Percentiles rank a stretch among this genome's conserved stretches.
phyloP scores from a whole-genome alignment of 768 basidiomycete genomes.

The Inosperma sp. region DNA sequence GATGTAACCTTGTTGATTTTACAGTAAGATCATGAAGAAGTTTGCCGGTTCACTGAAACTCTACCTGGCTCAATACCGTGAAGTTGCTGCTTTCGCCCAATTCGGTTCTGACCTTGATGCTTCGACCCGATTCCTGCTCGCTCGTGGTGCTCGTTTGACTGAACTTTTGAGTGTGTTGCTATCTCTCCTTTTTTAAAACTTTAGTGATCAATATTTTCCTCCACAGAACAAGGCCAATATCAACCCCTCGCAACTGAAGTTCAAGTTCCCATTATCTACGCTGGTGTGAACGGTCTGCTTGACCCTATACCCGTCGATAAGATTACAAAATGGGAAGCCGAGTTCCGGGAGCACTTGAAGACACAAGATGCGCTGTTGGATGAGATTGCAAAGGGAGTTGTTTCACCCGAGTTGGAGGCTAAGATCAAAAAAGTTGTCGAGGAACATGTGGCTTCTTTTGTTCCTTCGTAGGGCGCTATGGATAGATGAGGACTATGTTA shows the following conservation, averaged over 20 bases:
- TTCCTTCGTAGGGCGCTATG: constrained; percentile 43
- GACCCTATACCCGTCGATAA: constrained; percentile 93
- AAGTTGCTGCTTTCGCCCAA: constrained; percentile 98
- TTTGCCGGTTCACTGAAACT: constrained; percentile 99
- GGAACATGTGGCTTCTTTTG: constrained; percentile 81
- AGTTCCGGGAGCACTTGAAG: constrained; percentile 86
- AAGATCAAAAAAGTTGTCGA: constrained; percentile 95
- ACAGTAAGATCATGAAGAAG: constrained; percentile 99
- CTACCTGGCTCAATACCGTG: constrained; percentile 99
- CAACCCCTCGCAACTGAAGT: constrained; percentile 91
- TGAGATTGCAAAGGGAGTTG: constrained; percentile 78
- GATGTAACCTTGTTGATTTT: constrained; percentile 3
- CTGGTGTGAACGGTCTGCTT: constrained; percentile 99
- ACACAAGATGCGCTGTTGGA: constrained; percentile 71
- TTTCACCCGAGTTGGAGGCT: constrained; percentile 86
- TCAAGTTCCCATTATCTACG: constrained; percentile 98
- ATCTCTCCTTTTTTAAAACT: not conserved
- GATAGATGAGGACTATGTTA: not conserved
- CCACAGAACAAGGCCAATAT: constrained; percentile 94
- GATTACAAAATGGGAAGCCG: constrained; percentile 89
- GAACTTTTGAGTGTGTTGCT: constrained; percentile 77
- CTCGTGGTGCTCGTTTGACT: constrained; percentile 96
- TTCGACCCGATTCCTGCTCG: constrained; percentile 96
- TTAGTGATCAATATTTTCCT: constrained; percentile 17
- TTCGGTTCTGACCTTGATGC: constrained; percentile 99